phyloP scores from a whole-genome alignment of 768 basidiomycete species.

The Phylloporus scabripes region DNA sequence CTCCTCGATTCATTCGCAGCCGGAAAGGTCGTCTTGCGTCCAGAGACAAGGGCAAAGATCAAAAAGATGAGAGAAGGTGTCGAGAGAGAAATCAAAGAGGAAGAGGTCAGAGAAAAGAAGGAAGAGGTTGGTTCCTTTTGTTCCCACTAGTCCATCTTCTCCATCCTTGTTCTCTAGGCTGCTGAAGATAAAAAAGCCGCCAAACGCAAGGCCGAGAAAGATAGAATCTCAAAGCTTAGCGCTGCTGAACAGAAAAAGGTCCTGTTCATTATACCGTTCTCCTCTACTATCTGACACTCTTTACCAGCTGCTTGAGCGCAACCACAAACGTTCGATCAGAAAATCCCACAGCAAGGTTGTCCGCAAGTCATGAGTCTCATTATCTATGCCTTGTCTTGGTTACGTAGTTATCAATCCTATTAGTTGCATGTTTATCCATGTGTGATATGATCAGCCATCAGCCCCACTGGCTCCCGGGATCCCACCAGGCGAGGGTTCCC shows the following conservation, averaged over 20 bases:
- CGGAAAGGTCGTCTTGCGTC: constrained; percentile 53
- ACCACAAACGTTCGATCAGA: constrained; percentile 64
- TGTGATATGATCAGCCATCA: background rate
- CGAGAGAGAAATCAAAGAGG: constrained; percentile 62
- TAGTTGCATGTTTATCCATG: constrained; percentile 7
- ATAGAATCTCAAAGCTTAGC: constrained; percentile 64
- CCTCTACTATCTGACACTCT: constrained; percentile 2
- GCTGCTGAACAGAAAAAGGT: constrained; percentile 83
- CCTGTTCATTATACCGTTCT: background rate
- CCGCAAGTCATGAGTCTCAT: constrained; percentile 19
- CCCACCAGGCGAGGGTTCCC: constrained; percentile 15
- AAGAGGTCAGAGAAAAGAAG: constrained; percentile 58
- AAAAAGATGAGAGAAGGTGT: constrained; percentile 68
- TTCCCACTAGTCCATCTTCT: background rate
- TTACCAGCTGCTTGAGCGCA: constrained; percentile 60
- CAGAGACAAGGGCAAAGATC: constrained; percentile 79
- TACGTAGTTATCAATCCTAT: constrained; percentile 8
- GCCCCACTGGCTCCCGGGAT: background rate
- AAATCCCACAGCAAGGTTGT: constrained; percentile 65
- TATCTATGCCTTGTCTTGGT: background rate
- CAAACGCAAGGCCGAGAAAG: constrained; percentile 70
- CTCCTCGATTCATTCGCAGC: constrained; percentile 62
- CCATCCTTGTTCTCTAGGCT: constrained; percentile 30
- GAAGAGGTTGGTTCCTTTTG: constrained; percentile 49
- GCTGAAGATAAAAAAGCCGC: constrained; percentile 66